A percentile compares a stretch with the other conserved stretches of the same genome.
These are phyloP conservation scores for Hyaloscypha variabilis DNA, from an alignment of 495 filamentous ascomycete species.

Conservation along the genomic window DNA sequence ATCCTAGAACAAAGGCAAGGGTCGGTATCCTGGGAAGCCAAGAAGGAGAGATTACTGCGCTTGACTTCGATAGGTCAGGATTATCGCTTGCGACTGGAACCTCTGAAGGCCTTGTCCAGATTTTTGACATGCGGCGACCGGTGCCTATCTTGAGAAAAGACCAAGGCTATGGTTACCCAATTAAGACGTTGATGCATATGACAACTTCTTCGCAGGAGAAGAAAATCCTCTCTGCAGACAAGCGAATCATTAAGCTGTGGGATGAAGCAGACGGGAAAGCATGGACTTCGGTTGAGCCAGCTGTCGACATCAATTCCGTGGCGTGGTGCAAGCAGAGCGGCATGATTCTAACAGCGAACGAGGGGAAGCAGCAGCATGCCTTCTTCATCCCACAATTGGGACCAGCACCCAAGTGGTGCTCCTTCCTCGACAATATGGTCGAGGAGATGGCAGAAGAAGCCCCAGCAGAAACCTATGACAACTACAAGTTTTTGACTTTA, in stretches of 20 bases:
- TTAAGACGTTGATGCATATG: conserved; percentile 87
- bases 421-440: conserved; percentile 93
- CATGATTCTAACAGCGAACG: conserved; percentile 95
- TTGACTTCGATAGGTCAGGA: conserved; percentile 85
- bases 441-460: conserved; percentile 93
- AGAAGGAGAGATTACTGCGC: conserved; percentile 78
- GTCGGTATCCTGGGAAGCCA: conserved; percentile 72
- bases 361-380: conserved; percentile 87
- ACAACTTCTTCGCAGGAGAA: conserved; percentile 76
- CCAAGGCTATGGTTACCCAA: conserved; percentile 93
- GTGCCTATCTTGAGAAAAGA: conserved; percentile 86
- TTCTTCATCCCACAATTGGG: conserved; percentile 96
- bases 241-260: conserved; percentile 97
- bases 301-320: conserved; percentile 91
- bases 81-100: conserved; percentile 87
- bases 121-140: conserved; percentile 92
- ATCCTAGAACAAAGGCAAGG: conserved; percentile 77
- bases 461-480: conserved; percentile 85
- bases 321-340: conserved; percentile 85
- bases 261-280: conserved; percentile 77
- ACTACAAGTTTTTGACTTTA: conserved; percentile 94
- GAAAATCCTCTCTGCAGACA: conserved; percentile 90
- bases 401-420: conserved; percentile 92
- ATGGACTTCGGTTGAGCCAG: conserved; percentile 94
- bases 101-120: conserved; percentile 82